Conservation (phyloP, 2,329 filamentous ascomycete genomes). For the Tothia fuscella region DNA sequence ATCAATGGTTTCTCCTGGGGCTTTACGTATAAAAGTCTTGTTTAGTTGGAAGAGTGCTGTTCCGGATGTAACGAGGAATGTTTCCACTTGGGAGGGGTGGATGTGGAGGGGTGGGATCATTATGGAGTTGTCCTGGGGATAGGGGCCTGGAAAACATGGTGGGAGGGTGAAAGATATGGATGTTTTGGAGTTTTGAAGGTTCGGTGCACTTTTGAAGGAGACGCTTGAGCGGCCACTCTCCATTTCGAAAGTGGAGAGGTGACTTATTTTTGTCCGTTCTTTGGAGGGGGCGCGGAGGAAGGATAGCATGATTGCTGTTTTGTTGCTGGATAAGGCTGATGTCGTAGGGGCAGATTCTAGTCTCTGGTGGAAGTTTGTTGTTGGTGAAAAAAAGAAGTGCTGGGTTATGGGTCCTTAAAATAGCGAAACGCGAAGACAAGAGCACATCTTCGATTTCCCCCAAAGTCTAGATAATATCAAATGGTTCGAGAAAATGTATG, state of each 20-base stretch:
- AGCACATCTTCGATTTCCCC: too few species aligned
- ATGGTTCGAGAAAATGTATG: too few species aligned
- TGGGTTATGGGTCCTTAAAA: too few species aligned
- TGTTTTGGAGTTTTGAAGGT: background rate
- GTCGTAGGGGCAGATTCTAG: too few species aligned
- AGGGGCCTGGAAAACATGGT: background rate
- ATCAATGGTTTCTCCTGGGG: background rate
- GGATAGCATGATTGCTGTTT: background rate
- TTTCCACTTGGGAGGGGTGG: background rate
- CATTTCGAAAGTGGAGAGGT: background rate
- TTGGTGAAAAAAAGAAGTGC: too few species aligned
- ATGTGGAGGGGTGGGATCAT: conserved; percentile 1
- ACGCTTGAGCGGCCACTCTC: background rate
- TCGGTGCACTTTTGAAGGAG: background rate
- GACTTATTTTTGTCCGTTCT: background rate
- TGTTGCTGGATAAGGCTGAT: too few species aligned
- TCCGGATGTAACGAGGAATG: background rate
- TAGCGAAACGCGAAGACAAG: too few species aligned
- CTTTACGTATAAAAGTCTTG: background rate
- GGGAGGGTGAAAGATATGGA: background rate
- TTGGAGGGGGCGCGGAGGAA: background rate
- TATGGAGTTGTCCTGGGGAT: background rate
- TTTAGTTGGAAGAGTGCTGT: background rate
- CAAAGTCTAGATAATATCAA: too few species aligned
- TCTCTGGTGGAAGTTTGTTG: too few species aligned